Evolutionary conservation across 306 rosid species (phyloP).

Genomic region (Psophocarpus tetragonolobus): DNA sequence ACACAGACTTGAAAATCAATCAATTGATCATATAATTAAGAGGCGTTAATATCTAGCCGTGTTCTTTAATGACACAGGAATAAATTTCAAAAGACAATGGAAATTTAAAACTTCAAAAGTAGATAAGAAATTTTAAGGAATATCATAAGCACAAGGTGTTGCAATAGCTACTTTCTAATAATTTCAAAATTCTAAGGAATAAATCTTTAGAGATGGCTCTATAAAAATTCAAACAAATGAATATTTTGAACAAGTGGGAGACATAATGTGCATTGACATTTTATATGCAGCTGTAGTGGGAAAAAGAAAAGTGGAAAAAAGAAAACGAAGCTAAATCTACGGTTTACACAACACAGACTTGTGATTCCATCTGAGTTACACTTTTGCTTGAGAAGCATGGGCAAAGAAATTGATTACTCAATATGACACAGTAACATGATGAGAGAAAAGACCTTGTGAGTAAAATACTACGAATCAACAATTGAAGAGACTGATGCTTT

Average conservation of each 20-base stretch:
- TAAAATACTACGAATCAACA: slow-evolving; percentile 20
- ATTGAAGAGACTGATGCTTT: slow-evolving; percentile 40
- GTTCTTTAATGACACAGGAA: too few species aligned
- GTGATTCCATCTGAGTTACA: slow-evolving; percentile 44
- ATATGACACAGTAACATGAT: slow-evolving; percentile 22
- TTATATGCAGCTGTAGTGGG: slow-evolving; percentile 33
- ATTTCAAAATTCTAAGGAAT: neutral
- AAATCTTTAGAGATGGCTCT: neutral
- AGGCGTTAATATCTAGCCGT: too few species aligned
- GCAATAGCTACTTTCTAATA: neutral
- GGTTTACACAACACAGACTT: slow-evolving; percentile 37
- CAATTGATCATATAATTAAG: too few species aligned
- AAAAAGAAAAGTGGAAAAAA: neutral
- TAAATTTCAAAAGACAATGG: too few species aligned
- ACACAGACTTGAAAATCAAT: too few species aligned
- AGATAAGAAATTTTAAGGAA: too few species aligned
- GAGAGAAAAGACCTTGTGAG: neutral
- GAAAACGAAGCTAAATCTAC: slow-evolving; percentile 32
- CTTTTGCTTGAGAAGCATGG: slow-evolving; percentile 30
- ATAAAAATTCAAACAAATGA: slow-evolving; percentile 30
- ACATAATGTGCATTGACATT: slow-evolving; percentile 25
- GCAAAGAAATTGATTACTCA: slow-evolving; percentile 36
- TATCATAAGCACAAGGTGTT: neutral
- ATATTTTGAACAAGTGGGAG: slow-evolving; percentile 1
- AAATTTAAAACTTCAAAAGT: too few species aligned